Base-by-base conservation (phyloP, 352 stramenopile genomes). In the Phytophthora brassicae region DNA sequence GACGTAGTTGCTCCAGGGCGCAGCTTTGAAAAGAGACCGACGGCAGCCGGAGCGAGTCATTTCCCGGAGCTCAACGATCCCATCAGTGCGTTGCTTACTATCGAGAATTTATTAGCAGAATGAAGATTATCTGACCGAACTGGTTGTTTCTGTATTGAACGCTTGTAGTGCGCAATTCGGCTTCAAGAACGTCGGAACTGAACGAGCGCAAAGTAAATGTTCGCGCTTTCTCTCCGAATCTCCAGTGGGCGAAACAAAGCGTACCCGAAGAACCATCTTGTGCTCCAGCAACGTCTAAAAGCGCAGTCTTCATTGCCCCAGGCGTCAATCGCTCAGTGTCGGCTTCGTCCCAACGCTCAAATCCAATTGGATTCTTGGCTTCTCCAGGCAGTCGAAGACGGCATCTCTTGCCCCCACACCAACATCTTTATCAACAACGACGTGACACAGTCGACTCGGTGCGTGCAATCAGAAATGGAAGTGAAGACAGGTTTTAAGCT, bases 11-110 rank as follows among this genome's bases (percentile, higher is more conserved):
- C 44, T 3, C 41, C 62, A 52, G 55, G 54, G 0, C 48, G 62
- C 36, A 60, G 46, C 20, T 68, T 69, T 48, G 56, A 69, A 16
- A 71, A 72, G 53, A 65, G 36, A 17, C n/a, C 39, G 2, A 31
- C 48, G n/a, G 13, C 49, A 33, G 8, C 41, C 12, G 62, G 51
- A 31, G 24, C 57, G 24, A 70, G 60, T 46, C 70, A 84, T 46
- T 88, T 88, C 39, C 79, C 81, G 20, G 77, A 86, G 20, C 77
- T 88, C 44, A 67, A 63, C 41, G 76, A 90, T 19, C 20, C 66
- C 13, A 52, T 23, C 12, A 43, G 71, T 80, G 22, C 46, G 61
- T 35, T 43, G 58, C 11, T 9, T 39, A 42, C 22, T 17, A 13
- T 24, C 19, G 19, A 24, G 13, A 43, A 26, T 17, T 11, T 24